Evolutionary conservation across 352 stramenopile species (phyloP), one percentile per base, ranked within the genome.

Genomic region (Phytophthora hibernalis): DNA sequence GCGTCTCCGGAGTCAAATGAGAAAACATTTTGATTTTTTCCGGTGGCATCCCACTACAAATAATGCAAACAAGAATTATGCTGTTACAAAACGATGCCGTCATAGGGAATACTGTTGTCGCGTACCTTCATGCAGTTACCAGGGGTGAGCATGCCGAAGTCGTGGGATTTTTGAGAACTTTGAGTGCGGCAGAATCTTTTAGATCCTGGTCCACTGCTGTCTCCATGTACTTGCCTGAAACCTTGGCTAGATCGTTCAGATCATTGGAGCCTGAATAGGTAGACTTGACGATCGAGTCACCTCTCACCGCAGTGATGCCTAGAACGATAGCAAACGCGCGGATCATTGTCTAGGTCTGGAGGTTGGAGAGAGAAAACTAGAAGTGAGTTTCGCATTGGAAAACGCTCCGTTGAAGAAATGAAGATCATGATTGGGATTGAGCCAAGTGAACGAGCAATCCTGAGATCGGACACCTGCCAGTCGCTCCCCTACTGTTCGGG

Each of bases 51-150:
- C 66, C 66, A 74, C 50, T 71, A 47, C 22, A 18, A 62, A 35
- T 44, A 12, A 13, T 33, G 26, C 22, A 31, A 20, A 33, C 21
- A 8, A 28, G 1, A 20, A 7, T 30, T n/a, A 35, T 12, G 11
- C 3, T 5, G 24, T 24, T 22, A 35, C 22, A 20, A 52, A 7
- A 31, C 33, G 15, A 40, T 40, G 12, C 33, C 33, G 28, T 13
- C 3, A 40, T 18, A 11, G 12, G 28, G 28, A 33, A 33, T 33
- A 33, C 28, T 40, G 33, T 40, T 7, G 11, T n/a, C 5, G 4
- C n/a, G 13, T 33, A 74, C 67, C 67, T 76, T 76, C 69, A 76
- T 73, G 38, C 65, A 53, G 52, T 77, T 78, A 11, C 60, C 65
- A 2, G 70, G 56, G 1, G 70, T 74, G 56, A 75, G 24, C 70